Evolutionary conservation across 257 asterid species (phyloP).

Genomic region (Datura wrightii): DNA sequence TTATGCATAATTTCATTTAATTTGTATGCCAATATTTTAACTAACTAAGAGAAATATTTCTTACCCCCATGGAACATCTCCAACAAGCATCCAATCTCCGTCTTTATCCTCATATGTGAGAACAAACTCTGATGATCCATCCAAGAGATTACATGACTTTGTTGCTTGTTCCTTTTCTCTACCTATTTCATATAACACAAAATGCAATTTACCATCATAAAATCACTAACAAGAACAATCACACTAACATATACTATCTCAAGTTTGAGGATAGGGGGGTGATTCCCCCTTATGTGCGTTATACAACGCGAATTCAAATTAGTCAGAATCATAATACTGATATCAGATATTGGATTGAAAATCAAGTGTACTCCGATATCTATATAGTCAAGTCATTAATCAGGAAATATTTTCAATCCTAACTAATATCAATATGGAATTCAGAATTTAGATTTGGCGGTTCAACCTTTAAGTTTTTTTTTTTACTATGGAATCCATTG

Average conservation of each 20-base stretch:
- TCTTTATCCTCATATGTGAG: constrained; percentile 85
- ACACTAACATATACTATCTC: constrained; percentile 9
- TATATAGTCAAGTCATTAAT: background rate
- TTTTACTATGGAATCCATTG: background rate
- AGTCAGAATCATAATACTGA: background rate
- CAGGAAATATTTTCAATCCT: background rate
- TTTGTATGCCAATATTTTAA: background rate
- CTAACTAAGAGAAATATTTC: background rate
- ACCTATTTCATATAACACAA: constrained; percentile 39
- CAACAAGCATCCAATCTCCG: constrained; percentile 95
- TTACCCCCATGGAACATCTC: constrained; percentile 94
- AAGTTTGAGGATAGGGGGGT: background rate
- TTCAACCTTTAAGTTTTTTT: background rate
- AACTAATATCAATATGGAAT: background rate
- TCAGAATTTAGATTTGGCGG: background rate
- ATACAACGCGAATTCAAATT: background rate
- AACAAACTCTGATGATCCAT: constrained; percentile 77
- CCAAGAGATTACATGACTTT: constrained; percentile 65
- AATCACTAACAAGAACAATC: background rate
- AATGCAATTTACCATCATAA: background rate
- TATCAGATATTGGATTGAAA: background rate
- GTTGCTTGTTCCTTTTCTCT: constrained; percentile 54
- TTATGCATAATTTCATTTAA: background rate
- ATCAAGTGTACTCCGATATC: background rate
- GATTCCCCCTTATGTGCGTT: background rate